A percentile compares a stretch with the other conserved stretches of the same genome.
These are phyloP conservation scores for Vanrija humicola DNA, from an alignment of 1,284 basidiomycete species.

Conservation along the genomic window DNA sequence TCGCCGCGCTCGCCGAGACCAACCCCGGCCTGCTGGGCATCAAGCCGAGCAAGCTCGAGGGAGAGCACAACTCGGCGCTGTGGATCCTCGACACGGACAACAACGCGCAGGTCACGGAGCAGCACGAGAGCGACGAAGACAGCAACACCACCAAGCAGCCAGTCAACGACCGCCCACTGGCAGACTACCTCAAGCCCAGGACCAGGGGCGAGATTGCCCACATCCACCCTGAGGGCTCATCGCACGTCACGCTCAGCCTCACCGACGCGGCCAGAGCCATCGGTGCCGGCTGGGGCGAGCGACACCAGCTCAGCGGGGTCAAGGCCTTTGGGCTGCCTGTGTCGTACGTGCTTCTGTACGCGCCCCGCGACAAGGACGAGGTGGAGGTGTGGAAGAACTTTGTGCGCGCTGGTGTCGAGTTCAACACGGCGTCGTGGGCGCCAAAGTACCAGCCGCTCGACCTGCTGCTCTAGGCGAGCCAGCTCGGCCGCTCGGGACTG, in stretches of 20 bases:
- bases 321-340: neutral
- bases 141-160: no score
- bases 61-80: neutral
- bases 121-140: no score
- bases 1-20: conserved; percentile 1
- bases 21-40: neutral
- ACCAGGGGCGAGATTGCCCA: conserved; percentile 1
- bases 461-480: no score
- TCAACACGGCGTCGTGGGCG: neutral
- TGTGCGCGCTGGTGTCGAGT: neutral
- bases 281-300: neutral
- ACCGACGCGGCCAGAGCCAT: neutral
- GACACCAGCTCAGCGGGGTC: neutral
- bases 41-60: neutral
- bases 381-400: conserved; percentile 3
- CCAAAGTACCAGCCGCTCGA: neutral
- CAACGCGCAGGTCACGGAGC: neutral
- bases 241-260: neutral
- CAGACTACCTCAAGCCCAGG: no score
- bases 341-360: conserved; percentile 2
- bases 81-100: neutral
- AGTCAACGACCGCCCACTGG: no score
- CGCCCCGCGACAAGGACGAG: conserved; percentile 1
- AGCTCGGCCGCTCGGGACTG: no score
- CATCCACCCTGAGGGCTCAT: conserved; percentile 1